Percentiles rank a stretch among this genome's conserved stretches.
Evolutionary conservation across 164 flowering plant genomes (phyloP).

Genomic region (Liriodendron chinense): DNA sequence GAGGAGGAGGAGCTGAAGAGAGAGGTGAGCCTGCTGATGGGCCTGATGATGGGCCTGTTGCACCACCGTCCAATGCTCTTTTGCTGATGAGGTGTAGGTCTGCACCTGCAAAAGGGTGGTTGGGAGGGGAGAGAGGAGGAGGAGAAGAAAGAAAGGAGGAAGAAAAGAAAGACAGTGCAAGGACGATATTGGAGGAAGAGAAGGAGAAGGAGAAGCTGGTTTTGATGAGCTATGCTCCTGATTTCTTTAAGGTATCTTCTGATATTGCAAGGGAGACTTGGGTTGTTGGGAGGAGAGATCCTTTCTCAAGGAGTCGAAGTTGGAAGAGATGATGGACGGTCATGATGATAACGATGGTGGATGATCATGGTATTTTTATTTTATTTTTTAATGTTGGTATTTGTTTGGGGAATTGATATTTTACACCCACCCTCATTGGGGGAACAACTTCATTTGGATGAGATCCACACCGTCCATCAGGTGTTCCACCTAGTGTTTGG

Average conservation of each 20-base stretch:
- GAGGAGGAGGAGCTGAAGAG: constrained; percentile 8
- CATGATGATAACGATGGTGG: neutral
- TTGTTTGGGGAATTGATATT: neutral
- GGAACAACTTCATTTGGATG: too few species aligned
- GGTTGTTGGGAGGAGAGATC: constrained; percentile 66
- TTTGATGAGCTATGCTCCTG: constrained; percentile 58
- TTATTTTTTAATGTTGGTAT: neutral
- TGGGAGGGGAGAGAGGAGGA: constrained; percentile 39
- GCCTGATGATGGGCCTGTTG: constrained; percentile 16
- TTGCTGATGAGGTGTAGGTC: constrained; percentile 90
- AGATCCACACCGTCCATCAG: too few species aligned
- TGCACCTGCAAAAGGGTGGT: constrained; percentile 81
- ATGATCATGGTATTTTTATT: neutral
- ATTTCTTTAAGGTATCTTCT: constrained; percentile 59
- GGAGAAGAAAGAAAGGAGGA: constrained; percentile 17
- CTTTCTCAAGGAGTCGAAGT: constrained; percentile 72
- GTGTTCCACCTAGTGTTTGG: too few species aligned
- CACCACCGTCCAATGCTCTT: constrained; percentile 84
- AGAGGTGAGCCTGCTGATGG: constrained; percentile 14
- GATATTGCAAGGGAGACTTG: constrained; percentile 87
- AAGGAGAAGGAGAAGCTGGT: constrained; percentile 46
- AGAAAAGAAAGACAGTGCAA: constrained; percentile 22
- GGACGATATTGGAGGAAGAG: constrained; percentile 31
- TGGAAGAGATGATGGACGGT: constrained; percentile 54
- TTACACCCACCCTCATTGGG: too few species aligned